phyloP scores from a whole-genome alignment of 306 rosid genomes.

The Dryas alaskensis region DNA sequence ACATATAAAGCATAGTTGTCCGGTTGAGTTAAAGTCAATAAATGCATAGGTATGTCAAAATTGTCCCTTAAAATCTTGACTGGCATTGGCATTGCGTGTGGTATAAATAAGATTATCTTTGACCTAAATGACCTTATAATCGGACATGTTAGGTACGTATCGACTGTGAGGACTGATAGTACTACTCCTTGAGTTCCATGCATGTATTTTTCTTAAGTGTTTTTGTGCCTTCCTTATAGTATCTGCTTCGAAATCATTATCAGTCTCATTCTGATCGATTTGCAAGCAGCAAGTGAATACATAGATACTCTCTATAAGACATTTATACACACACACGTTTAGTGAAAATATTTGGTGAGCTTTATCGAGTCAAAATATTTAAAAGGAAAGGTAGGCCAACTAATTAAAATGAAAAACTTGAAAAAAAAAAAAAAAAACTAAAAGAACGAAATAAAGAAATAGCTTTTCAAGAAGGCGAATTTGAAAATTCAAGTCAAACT shows the following conservation, averaged over 20 bases:
- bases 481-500: neutral
- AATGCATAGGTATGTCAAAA: neutral
- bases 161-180: neutral
- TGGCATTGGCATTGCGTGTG: constrained; percentile 2
- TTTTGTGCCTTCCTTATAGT: neutral
- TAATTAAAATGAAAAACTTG: neutral
- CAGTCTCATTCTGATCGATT: neutral
- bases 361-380: neutral
- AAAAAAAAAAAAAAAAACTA: too few species aligned
- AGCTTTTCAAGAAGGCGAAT: neutral
- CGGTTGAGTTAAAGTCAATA: neutral
- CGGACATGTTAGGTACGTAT: neutral
- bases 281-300: neutral
- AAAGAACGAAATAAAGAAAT: too few species aligned
- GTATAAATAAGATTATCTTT: neutral
- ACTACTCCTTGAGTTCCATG: neutral
- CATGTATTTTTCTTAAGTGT: neutral
- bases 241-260: neutral
- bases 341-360: too few species aligned
- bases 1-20: too few species aligned
- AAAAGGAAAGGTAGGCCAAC: neutral
- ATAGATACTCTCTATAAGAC: too few species aligned
- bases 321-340: too few species aligned
- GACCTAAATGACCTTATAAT: neutral
- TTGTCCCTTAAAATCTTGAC: neutral